phyloP scores from a whole-genome alignment of 2,329 filamentous ascomycete species.

The Claviceps pusilla region DNA sequence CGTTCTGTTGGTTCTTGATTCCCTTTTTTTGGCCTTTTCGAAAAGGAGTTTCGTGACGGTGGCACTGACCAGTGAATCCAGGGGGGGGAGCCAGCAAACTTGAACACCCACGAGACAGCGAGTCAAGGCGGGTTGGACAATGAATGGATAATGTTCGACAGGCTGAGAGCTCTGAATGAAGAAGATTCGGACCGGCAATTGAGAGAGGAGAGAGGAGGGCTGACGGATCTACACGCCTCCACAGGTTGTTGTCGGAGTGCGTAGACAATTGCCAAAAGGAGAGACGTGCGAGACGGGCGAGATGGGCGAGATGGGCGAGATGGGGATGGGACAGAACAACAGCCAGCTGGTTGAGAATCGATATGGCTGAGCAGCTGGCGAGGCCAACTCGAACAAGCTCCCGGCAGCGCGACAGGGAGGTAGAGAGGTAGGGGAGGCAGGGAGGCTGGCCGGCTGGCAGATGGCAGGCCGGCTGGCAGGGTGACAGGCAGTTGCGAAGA shows the following conservation, averaged over 20 bases:
- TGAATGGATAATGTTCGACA: neutral
- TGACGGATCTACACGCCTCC: neutral
- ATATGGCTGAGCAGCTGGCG: neutral
- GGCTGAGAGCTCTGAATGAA: neutral
- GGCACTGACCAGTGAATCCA: neutral
- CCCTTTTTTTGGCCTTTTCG: neutral
- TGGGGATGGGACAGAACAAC: neutral
- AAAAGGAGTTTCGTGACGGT: neutral
- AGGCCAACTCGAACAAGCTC: neutral
- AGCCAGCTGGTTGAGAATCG: neutral
- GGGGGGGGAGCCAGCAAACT: neutral
- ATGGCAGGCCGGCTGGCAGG: too few relatives aligned
- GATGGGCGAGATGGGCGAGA: too few relatives aligned
- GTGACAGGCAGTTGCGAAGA: too few relatives aligned
- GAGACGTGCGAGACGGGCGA: neutral
- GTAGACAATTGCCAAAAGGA: constrained; percentile 2
- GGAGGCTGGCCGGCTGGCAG: too few relatives aligned
- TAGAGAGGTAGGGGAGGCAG: too few relatives aligned
- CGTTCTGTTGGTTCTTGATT: neutral
- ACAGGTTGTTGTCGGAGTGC: constrained; percentile 1
- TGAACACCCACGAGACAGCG: neutral
- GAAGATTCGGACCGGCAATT: neutral
- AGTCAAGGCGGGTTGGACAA: neutral
- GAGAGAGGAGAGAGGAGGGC: neutral
- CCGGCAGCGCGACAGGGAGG: too few relatives aligned